These are phyloP conservation scores for Sicyos baderoa DNA, from an alignment of 306 rosid genomes.

Conservation along the genomic window DNA sequence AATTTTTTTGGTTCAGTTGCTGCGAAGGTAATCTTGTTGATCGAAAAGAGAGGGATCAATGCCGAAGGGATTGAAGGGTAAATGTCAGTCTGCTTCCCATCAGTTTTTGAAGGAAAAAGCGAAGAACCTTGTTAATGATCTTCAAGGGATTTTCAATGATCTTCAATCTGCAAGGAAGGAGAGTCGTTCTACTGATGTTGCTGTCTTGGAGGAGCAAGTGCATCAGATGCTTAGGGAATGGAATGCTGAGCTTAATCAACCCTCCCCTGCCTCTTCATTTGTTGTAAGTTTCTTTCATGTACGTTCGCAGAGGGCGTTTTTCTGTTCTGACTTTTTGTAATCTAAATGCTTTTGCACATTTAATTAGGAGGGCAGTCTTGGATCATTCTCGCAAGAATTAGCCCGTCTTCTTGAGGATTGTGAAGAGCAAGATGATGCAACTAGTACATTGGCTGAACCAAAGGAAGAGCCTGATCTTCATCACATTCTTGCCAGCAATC, in stretches of 20 bases:
- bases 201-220: slow-evolving; percentile 88
- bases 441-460: slow-evolving; percentile 67
- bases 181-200: slow-evolving; percentile 60
- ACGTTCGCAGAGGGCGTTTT: neutral
- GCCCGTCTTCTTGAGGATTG: slow-evolving; percentile 71
- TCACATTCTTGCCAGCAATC: slow-evolving; percentile 42
- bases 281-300: neutral
- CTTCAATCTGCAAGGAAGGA: slow-evolving; percentile 96
- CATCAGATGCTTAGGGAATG: slow-evolving; percentile 98
- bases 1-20: neutral
- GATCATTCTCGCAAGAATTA: slow-evolving; percentile 82
- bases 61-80: slow-evolving; percentile 62
- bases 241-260: slow-evolving; percentile 90
- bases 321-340: neutral
- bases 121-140: slow-evolving; percentile 84
- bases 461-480: slow-evolving; percentile 73
- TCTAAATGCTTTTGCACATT: slow-evolving; percentile 16
- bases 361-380: slow-evolving; percentile 77
- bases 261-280: slow-evolving; percentile 85
- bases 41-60: no score
- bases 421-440: slow-evolving; percentile 97
- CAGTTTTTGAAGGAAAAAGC: slow-evolving; percentile 86
- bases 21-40: neutral
- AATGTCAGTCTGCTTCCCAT: slow-evolving; percentile 83
- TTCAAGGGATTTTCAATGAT: slow-evolving; percentile 67